Evolutionary conservation across 805 yeast genomes (phyloP).

Genomic region (Metschnikowia similis): DNA sequence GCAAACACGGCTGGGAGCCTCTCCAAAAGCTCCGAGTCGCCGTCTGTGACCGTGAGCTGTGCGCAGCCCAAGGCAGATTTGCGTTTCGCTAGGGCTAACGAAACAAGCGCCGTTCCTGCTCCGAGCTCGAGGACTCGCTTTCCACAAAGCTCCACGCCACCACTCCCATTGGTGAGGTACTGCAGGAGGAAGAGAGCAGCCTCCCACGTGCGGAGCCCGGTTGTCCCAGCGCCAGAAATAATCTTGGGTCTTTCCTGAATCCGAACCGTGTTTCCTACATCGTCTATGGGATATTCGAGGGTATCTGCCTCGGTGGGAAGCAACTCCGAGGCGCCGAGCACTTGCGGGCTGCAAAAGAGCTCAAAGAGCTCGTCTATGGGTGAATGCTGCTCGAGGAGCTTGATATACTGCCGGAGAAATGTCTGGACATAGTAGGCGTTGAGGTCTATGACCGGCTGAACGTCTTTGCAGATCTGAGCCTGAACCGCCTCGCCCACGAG

Average conservation of each 20-base stretch:
- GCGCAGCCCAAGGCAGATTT: constrained; percentile 14
- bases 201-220: constrained; percentile 93
- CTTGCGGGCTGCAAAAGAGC: constrained; percentile 26
- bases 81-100: constrained; percentile 42
- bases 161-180: constrained; percentile 30
- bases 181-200: constrained; percentile 70
- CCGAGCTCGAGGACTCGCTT: constrained; percentile 66
- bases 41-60: constrained; percentile 57
- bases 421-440: constrained; percentile 52
- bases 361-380: constrained; percentile 43
- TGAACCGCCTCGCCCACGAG: constrained; percentile 18
- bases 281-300: constrained; percentile 25
- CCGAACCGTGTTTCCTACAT: constrained; percentile 17
- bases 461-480: constrained; percentile 13
- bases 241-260: constrained; percentile 60
- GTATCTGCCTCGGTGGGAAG: constrained; percentile 37
- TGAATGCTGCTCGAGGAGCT: constrained; percentile 25
- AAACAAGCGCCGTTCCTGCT: constrained; percentile 83
- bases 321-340: constrained; percentile 30
- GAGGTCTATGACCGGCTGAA: constrained; percentile 20
- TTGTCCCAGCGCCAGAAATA: constrained; percentile 73
- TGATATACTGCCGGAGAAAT: constrained; percentile 42
- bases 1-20: constrained; percentile 41
- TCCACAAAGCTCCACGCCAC: constrained; percentile 15
- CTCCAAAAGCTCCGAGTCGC: constrained; percentile 54